These are phyloP conservation scores for Sclerotinia trifoliorum DNA, from an alignment of 2,329 filamentous ascomycete genomes.

Conservation along the genomic window DNA sequence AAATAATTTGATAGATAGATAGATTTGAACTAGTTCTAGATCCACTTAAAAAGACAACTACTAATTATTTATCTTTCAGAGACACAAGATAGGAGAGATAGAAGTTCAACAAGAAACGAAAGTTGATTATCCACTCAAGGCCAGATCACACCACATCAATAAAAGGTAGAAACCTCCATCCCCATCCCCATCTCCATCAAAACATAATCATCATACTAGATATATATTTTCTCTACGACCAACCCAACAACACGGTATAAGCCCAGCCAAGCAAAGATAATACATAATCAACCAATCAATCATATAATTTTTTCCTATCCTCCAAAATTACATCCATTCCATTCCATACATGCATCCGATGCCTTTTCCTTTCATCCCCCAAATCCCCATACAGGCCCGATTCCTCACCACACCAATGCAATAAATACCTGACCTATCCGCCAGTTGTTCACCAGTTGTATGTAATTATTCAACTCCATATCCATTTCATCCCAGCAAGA, in stretches of 20 bases:
- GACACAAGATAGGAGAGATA: too few relatives aligned
- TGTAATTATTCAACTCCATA: not conserved
- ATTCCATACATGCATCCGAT: not conserved
- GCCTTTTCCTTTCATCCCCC: too few relatives aligned
- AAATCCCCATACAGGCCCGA: too few relatives aligned
- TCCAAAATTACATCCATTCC: not conserved
- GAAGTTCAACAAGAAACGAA: too few relatives aligned
- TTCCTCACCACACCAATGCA: too few relatives aligned
- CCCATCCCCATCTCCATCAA: not conserved
- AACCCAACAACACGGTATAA: not conserved
- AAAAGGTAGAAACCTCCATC: not conserved
- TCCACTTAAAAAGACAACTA: too few relatives aligned
- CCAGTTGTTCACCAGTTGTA: not conserved
- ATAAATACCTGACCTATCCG: not conserved
- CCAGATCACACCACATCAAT: not conserved
- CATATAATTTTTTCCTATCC: not conserved
- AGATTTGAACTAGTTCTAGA: too few relatives aligned
- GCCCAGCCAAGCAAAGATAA: not conserved
- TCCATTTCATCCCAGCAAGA: not conserved
- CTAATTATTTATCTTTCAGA: too few relatives aligned
- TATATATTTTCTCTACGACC: not conserved
- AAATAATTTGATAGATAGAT: too few relatives aligned
- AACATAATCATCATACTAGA: not conserved
- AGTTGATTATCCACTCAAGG: not conserved
- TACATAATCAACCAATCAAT: not conserved